phyloP scores from a whole-genome alignment of 305 asterid species.

The Petunia hybrid region DNA sequence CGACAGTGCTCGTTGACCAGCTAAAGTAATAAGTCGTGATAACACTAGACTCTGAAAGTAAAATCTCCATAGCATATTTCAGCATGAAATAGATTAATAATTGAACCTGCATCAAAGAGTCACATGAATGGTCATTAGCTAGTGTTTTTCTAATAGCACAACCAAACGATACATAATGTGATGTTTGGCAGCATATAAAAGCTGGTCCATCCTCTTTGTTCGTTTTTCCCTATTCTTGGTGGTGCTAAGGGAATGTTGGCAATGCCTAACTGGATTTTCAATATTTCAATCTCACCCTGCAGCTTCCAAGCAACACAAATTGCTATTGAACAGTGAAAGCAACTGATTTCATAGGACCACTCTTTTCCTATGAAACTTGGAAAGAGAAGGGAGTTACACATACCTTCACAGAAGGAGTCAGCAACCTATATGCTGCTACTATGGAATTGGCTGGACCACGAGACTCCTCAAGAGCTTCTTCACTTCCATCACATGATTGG shows the following conservation, averaged over 20 bases:
- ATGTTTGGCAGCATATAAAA: not conserved
- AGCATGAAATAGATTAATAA: constrained; percentile 96
- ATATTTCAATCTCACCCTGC: not conserved
- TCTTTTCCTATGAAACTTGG: constrained; percentile 11
- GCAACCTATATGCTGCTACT: constrained; percentile 78
- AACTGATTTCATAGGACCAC: not conserved
- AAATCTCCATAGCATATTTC: constrained; percentile 94
- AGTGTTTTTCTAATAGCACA: constrained; percentile 6
- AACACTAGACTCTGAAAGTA: constrained; percentile 98
- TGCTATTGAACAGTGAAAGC: not conserved
- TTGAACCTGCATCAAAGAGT: constrained; percentile 73
- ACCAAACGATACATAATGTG: not conserved
- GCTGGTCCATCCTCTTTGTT: not conserved
- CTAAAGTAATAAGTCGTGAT: constrained; percentile 79
- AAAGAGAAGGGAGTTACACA: constrained; percentile 7
- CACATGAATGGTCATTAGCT: not conserved
- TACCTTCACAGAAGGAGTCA: constrained; percentile 98
- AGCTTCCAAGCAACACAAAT: not conserved
- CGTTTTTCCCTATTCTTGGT: not conserved
- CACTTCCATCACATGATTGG: constrained; percentile 81
- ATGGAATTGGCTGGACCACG: constrained; percentile 82
- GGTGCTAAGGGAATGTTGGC: not conserved
- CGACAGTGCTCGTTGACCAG: constrained; percentile 87
- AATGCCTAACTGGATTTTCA: not conserved
- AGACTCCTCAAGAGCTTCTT: constrained; percentile 80